Percentiles rank a stretch among this genome's conserved stretches.
These are phyloP conservation scores for Fomitopsis pinicola DNA, from an alignment of 1,284 basidiomycete genomes.

Conservation along the genomic window DNA sequence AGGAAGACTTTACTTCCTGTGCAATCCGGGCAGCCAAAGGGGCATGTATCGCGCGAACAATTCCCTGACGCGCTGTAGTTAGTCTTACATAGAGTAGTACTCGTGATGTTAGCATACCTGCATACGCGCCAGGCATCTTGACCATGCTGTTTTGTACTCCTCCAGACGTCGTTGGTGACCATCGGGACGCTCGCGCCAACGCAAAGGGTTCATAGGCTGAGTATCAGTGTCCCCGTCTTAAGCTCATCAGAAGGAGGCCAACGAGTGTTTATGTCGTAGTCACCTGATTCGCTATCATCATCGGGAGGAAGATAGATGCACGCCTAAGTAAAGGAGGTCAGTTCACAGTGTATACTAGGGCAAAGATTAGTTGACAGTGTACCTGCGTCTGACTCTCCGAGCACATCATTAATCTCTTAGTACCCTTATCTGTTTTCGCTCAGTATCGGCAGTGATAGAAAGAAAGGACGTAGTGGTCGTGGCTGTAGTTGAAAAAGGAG, in stretches of 20 bases:
- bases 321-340: not conserved
- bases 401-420: not conserved
- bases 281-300: slow-evolving; percentile 8
- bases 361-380: not conserved
- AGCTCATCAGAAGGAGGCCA: not conserved
- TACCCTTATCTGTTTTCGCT: not conserved
- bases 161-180: slow-evolving; percentile 26
- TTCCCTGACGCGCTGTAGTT: no score
- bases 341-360: not conserved
- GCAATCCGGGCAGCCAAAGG: slow-evolving; percentile 23
- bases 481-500: no score
- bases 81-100: no score
- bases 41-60: slow-evolving; percentile 22
- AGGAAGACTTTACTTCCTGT: slow-evolving; percentile 20
- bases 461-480: no score
- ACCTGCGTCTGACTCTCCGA: not conserved
- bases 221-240: not conserved
- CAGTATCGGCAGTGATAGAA: no score
- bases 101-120: slow-evolving; percentile 21
- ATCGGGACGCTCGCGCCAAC: slow-evolving; percentile 21
- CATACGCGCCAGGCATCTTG: slow-evolving; percentile 26
- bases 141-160: slow-evolving; percentile 28
- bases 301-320: slow-evolving; percentile 26
- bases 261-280: not conserved
- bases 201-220: slow-evolving; percentile 3